Evolutionary conservation across 148 eudicot species (phyloP).

Genomic region (Nepenthes gracilis): DNA sequence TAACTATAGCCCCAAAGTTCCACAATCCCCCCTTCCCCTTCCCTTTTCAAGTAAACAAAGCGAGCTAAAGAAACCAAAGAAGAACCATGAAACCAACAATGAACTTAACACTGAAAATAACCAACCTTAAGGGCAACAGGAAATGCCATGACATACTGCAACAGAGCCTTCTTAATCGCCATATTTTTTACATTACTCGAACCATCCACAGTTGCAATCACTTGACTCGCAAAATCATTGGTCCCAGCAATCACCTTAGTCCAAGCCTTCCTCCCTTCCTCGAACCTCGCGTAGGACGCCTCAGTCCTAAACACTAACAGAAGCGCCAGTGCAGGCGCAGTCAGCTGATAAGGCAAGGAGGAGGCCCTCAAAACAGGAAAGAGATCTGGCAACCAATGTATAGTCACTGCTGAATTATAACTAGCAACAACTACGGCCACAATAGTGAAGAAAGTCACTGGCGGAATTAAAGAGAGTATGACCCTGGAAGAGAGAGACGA

Average conservation of each 20-base stretch:
- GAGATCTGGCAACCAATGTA: slow-evolving; percentile 59
- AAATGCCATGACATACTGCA: slow-evolving; percentile 86
- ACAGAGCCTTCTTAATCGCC: slow-evolving; percentile 54
- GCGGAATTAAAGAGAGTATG: slow-evolving; percentile 76
- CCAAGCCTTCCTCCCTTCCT: slow-evolving; percentile 94
- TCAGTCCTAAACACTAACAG: slow-evolving; percentile 90
- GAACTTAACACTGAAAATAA: background rate
- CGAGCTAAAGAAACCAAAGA: too few species aligned
- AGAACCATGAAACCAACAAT: too few species aligned
- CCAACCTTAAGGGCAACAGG: slow-evolving; percentile 91
- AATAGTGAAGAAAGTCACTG: slow-evolving; percentile 68
- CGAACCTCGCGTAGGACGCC: slow-evolving; percentile 91
- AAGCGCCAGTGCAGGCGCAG: slow-evolving; percentile 91
- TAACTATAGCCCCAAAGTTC: too few species aligned
- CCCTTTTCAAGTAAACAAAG: too few species aligned
- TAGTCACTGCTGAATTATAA: slow-evolving; percentile 59
- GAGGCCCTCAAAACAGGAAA: slow-evolving; percentile 75
- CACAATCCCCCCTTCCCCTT: too few species aligned
- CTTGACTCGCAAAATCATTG: slow-evolving; percentile 75
- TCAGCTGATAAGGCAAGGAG: slow-evolving; percentile 86
- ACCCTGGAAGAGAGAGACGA: slow-evolving; percentile 77
- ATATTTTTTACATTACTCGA: slow-evolving; percentile 20
- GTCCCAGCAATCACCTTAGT: slow-evolving; percentile 61
- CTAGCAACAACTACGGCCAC: slow-evolving; percentile 58
- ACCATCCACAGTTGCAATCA: slow-evolving; percentile 52